Base-by-base conservation (phyloP, 2,329 filamentous ascomycete species). In the Aureobasidium sp. region DNA sequence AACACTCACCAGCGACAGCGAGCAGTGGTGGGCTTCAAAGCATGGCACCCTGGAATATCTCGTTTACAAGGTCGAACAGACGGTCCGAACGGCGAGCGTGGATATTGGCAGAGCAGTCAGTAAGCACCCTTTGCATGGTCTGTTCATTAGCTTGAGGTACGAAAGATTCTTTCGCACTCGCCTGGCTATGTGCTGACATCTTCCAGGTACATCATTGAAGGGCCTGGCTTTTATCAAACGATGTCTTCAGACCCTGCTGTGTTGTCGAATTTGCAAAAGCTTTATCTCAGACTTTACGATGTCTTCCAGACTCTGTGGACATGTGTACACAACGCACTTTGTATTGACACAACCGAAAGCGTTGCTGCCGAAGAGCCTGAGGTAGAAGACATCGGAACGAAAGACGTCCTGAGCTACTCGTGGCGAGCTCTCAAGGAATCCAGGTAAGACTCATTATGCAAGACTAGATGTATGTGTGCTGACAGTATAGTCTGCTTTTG, bases 381-480 rank as follows among this genome's bases (percentile, higher is more conserved):
- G 59, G 87, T 89, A 42, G 87, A 88, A 37, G 88, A 87, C 0
- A 80, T 91, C 2, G 87, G 89, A 57, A 91, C 91, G 0, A 97
- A 97, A 71, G 91, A 95, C 68, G 82, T 96, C 20, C 76, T 99
- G 51, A 97, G 93, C 66, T 99, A 94, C 73, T 96, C 91, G 65
- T 99, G 96, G 82, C 85, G 94, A 68, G 90, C 91, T 6, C 80
- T 97, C n/a, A 93, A 96, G 65, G 94, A 99, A 75, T 90, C 92
- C 27, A 96, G 90, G 88, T 91, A 53, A 37, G 32, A 34, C 12
- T 29, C 13, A 26, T 26, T 12, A 32, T 39, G 23, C 9, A 29
- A 17, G n/a, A 5, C 7, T 10, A 2, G 27, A 7, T 1, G 5
- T 32, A 32, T 5, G 12, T 59, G 65, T 66, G 67, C 73, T 64